Base-by-base conservation (phyloP, 116 monocot genomes). In the Phalaenopsis hybrid region DNA sequence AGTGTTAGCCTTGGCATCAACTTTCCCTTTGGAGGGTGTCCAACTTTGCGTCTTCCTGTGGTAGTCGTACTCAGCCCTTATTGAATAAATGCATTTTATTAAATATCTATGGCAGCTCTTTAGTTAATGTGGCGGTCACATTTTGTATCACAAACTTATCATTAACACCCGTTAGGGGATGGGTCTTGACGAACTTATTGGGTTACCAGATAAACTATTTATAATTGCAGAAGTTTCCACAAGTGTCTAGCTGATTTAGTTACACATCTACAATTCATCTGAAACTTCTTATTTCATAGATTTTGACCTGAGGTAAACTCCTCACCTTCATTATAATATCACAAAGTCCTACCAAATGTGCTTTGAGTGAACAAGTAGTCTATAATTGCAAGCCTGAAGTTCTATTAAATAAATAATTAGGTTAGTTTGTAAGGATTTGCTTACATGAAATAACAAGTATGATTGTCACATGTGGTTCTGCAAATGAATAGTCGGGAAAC, bases 11-110 rank as follows among this genome's bases (percentile, higher is more conserved):
- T 86, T 75, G 86, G 94, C 41, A 87, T 89, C 28, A 87, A 91
- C 80, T 92, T 94, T 79, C 91, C 92, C 74, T 87, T 85, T 79
- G 94, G 91, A 70, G 94, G 91, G 37, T 85, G 91, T 83, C 86
- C 91, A 20, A 87, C 92, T 21, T 82, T 97, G 68, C 94, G 76
- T 79, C 87, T 97, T 76, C 97, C 97, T 57, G 85, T 90, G 97
- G 97, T 97, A 90, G 88, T 97, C 87, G 87, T 94, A 93, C 90
- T 82, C 44, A 79, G 48, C 82, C 81, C 82, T n/a, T 28, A 67
- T 33, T 79, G 9, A 45, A 75, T 49, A 80, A 46, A 48, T 45
- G 45, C 46, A 75, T 75, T 33, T 4, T 73, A 75, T 75, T 46
- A 28, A 28, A 28, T 28, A 28, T 28, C 18, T 55, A 73, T 78